Conservation (phyloP, 148 eudicot species). For the Oxyria digyna region DNA sequence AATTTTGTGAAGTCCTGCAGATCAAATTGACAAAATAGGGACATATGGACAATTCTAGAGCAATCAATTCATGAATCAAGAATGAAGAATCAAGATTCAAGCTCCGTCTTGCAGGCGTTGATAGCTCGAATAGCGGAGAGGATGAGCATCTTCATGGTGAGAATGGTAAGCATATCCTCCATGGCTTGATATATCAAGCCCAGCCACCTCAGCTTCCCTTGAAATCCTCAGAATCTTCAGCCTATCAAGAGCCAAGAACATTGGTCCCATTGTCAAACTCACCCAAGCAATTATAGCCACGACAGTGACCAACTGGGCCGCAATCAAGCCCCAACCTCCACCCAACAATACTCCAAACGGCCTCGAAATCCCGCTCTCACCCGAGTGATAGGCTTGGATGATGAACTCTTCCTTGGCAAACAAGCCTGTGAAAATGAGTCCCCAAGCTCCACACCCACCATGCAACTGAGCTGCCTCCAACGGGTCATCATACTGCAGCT, state of each 20-base stretch:
- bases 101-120: conserved; percentile 21
- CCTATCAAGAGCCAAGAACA: conserved; percentile 38
- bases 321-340: conserved; percentile 52
- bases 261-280: conserved; percentile 53
- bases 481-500: conserved; percentile 46
- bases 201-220: conserved; percentile 41
- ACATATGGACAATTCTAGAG: background rate
- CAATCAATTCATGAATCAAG: background rate
- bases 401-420: conserved; percentile 58
- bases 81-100: background rate
- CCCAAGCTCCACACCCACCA: conserved; percentile 77
- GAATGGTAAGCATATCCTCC: conserved; percentile 59
- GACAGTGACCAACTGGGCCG: conserved; percentile 42
- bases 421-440: conserved; percentile 50
- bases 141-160: conserved; percentile 30
- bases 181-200: conserved; percentile 59
- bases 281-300: conserved; percentile 48
- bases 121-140: conserved; percentile 29
- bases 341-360: conserved; percentile 54
- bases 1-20: background rate
- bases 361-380: conserved; percentile 24
- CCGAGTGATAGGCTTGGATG: conserved; percentile 35
- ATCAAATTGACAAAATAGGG: background rate
- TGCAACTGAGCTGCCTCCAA: conserved; percentile 57
- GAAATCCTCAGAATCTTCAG: conserved; percentile 47